A percentile compares a stretch with the other conserved stretches of the same genome.
Evolutionary conservation across 2,329 filamentous ascomycete genomes (phyloP).

Genomic region (Pseudocercospora pini-densiflorae): DNA sequence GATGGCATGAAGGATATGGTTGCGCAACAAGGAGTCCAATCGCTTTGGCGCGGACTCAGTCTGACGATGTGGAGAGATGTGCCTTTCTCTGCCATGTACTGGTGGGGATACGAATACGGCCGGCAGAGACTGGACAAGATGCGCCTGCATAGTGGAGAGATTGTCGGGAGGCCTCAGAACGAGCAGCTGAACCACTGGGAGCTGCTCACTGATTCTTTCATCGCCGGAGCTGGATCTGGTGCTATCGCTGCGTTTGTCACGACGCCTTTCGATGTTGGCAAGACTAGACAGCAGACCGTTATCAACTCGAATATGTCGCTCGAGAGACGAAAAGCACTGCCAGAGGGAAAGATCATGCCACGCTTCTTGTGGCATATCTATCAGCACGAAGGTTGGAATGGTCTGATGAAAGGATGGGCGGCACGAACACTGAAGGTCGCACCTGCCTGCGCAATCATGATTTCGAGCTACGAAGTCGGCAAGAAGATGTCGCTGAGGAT

Average conservation of each 20-base stretch:
- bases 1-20: conserved; percentile 81
- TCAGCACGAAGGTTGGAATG: conserved; percentile 76
- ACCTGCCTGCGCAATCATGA: conserved; percentile 98
- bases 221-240: conserved; percentile 82
- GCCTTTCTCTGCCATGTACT: conserved; percentile 95
- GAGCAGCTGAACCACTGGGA: conserved; percentile 64
- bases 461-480: conserved; percentile 94
- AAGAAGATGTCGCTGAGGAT: conserved; percentile 82
- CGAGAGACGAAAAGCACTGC: conserved; percentile 51
- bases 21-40: conserved; percentile 71
- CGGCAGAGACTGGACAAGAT: conserved; percentile 72
- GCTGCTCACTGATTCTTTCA: conserved; percentile 87
- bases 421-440: conserved; percentile 92
- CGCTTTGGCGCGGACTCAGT: conserved; percentile 87
- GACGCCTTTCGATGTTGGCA: conserved; percentile 96
- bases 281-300: conserved; percentile 89
- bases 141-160: conserved; percentile 55
- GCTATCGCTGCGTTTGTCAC: conserved; percentile 86
- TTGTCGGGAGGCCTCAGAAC: conserved; percentile 25
- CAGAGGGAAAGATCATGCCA: conserved; percentile 79
- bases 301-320: conserved; percentile 57
- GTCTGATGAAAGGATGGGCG: conserved; percentile 90
- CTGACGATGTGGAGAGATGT: conserved; percentile 96
- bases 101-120: conserved; percentile 94
- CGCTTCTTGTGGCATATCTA: conserved; percentile 91